These are phyloP conservation scores for Sclerotinia nivalis DNA, from an alignment of 2,329 filamentous ascomycete genomes.

Conservation along the genomic window DNA sequence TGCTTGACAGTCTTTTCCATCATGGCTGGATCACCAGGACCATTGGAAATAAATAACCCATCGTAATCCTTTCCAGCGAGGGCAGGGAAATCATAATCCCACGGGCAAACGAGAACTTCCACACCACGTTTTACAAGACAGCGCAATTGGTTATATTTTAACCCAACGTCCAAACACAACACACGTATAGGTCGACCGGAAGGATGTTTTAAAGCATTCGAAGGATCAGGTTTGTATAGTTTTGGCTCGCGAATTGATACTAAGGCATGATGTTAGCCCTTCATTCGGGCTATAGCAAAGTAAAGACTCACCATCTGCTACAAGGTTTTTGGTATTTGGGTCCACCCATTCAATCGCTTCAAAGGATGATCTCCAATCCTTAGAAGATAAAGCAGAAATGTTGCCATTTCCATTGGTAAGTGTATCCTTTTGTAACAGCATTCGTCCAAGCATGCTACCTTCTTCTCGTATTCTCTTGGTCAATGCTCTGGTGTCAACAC, in stretches of 20 bases:
- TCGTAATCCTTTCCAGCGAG: slow-evolving; percentile 84
- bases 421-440: slow-evolving; percentile 69
- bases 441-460: slow-evolving; percentile 92
- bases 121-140: slow-evolving; percentile 90
- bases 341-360: slow-evolving; percentile 86
- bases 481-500: slow-evolving; percentile 87
- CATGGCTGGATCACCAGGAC: slow-evolving; percentile 89
- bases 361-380: slow-evolving; percentile 58
- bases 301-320: slow-evolving; percentile 78
- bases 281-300: slow-evolving; percentile 28
- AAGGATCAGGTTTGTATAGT: slow-evolving; percentile 75
- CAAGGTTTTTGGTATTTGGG: slow-evolving; percentile 89
- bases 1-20: slow-evolving; percentile 78
- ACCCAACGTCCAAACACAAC: slow-evolving; percentile 90
- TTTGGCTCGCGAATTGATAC: slow-evolving; percentile 88
- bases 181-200: slow-evolving; percentile 86
- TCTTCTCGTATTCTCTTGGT: slow-evolving; percentile 93
- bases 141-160: slow-evolving; percentile 97
- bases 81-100: slow-evolving; percentile 87
- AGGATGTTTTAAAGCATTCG: slow-evolving; percentile 76
- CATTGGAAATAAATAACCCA: slow-evolving; percentile 96
- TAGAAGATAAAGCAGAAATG: slow-evolving; percentile 44
- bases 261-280: slow-evolving; percentile 51
- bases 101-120: slow-evolving; percentile 91
- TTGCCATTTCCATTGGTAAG: slow-evolving; percentile 48